Conservation (phyloP, 495 filamentous ascomycete species). For the Cryomyces antarcticus region DNA sequence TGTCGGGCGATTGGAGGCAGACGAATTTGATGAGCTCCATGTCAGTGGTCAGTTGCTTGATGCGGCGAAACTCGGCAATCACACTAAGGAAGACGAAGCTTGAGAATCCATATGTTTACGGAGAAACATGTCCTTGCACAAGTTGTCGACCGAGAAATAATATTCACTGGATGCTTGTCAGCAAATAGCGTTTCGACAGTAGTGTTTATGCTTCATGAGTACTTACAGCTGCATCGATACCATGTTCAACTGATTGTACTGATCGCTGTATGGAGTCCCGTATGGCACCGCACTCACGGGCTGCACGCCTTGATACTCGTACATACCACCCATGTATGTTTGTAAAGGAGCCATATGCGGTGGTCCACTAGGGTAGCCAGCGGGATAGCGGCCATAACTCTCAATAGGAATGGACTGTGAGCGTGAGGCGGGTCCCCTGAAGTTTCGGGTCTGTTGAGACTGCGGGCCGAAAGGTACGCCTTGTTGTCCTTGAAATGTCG, state of each 20-base stretch:
- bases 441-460: constrained; percentile 3
- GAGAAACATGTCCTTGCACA: constrained; percentile 84
- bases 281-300: constrained; percentile 46
- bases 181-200: too few relatives aligned
- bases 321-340: constrained; percentile 9
- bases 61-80: constrained; percentile 66
- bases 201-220: background rate
- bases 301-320: constrained; percentile 19
- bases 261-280: constrained; percentile 32
- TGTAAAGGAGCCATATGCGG: constrained; percentile 9
- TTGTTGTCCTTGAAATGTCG: constrained; percentile 8
- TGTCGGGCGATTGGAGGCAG: constrained; percentile 42
- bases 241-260: constrained; percentile 31
- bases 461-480: constrained; percentile 3
- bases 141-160: constrained; percentile 91
- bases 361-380: constrained; percentile 7
- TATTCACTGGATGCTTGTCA: constrained; percentile 37
- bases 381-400: constrained; percentile 9
- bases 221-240: constrained; percentile 49
- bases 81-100: constrained; percentile 62
- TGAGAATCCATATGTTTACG: constrained; percentile 84
- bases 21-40: constrained; percentile 52
- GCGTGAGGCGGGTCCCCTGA: constrained; percentile 9
- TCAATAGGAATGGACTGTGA: constrained; percentile 18
- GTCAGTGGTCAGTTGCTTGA: constrained; percentile 55